Evolutionary conservation across 495 filamentous ascomycete genomes (phyloP).

Genomic region (Penicillium lagena): DNA sequence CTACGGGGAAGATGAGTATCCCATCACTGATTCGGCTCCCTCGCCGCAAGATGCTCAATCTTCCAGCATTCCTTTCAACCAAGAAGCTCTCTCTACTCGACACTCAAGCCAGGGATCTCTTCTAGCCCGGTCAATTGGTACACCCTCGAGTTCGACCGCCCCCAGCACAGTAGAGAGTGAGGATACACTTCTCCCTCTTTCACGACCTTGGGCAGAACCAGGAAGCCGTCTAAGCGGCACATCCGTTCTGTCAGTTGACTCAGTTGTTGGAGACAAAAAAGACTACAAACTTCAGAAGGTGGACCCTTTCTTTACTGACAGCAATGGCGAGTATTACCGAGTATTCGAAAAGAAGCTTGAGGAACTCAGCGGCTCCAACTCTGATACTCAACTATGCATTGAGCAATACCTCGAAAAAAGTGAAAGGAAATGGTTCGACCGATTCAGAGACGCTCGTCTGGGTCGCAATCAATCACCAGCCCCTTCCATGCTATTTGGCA

Average conservation of each 20-base stretch:
- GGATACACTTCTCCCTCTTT: slow-evolving; percentile 29
- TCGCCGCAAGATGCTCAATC: slow-evolving; percentile 7
- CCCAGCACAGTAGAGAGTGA: slow-evolving; percentile 36
- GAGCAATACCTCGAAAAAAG: slow-evolving; percentile 61
- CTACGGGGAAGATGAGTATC: slow-evolving; percentile 39
- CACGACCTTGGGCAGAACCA: slow-evolving; percentile 26
- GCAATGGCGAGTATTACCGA: slow-evolving; percentile 54
- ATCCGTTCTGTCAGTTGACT: slow-evolving; percentile 46
- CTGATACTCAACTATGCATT: slow-evolving; percentile 56
- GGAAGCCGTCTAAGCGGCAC: slow-evolving; percentile 34
- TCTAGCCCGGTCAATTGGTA: slow-evolving; percentile 9
- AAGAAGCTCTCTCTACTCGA: slow-evolving; percentile 14
- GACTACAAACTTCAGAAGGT: slow-evolving; percentile 64
- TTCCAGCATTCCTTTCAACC: slow-evolving; percentile 9
- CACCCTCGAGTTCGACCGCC: slow-evolving; percentile 14
- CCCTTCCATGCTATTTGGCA: slow-evolving; percentile 32
- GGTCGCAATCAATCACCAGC: slow-evolving; percentile 42
- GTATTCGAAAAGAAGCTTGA: slow-evolving; percentile 57
- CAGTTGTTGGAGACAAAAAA: slow-evolving; percentile 54
- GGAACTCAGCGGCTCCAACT: slow-evolving; percentile 49
- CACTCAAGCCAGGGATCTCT: slow-evolving; percentile 27
- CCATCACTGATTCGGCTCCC: slow-evolving; percentile 28
- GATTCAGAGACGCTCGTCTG: slow-evolving; percentile 52
- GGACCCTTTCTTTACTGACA: slow-evolving; percentile 66
- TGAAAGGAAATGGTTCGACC: slow-evolving; percentile 66